Evolutionary conservation across 2,329 filamentous ascomycete species (phyloP).

Genomic region (Diatrype stigma): DNA sequence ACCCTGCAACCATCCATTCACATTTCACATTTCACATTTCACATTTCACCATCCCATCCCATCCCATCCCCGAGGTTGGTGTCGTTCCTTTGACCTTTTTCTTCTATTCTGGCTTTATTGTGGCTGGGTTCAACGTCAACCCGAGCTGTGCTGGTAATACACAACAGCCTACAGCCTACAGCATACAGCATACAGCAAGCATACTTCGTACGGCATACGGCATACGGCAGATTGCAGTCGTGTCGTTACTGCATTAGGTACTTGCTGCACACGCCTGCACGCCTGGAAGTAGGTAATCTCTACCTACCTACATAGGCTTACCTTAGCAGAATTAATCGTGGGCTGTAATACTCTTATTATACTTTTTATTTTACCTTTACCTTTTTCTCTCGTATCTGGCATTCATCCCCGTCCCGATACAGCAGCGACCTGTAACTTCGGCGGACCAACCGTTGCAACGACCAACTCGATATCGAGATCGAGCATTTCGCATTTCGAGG

Average conservation of each 20-base stretch:
- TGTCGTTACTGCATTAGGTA: too few species aligned
- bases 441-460: background rate
- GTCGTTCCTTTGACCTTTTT: background rate
- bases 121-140: background rate
- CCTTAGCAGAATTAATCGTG: background rate
- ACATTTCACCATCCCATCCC: background rate
- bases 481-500: too few species aligned
- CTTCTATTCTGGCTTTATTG: background rate
- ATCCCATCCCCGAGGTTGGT: background rate
- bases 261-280: too few species aligned
- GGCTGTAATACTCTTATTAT: background rate
- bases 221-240: background rate
- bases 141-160: background rate
- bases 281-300: too few species aligned
- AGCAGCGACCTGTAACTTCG: background rate
- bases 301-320: background rate
- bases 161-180: too few species aligned
- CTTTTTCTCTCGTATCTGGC: background rate
- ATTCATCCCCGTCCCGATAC: background rate
- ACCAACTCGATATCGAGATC: background rate
- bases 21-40: background rate
- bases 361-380: background rate
- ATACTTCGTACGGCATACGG: too few species aligned
- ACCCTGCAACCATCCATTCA: background rate
- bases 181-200: too few species aligned